Percentiles rank a stretch among this genome's conserved stretches.
These are phyloP conservation scores for Cercospora brassicicola DNA, from an alignment of 2,329 filamentous ascomycete genomes.

Conservation along the genomic window DNA sequence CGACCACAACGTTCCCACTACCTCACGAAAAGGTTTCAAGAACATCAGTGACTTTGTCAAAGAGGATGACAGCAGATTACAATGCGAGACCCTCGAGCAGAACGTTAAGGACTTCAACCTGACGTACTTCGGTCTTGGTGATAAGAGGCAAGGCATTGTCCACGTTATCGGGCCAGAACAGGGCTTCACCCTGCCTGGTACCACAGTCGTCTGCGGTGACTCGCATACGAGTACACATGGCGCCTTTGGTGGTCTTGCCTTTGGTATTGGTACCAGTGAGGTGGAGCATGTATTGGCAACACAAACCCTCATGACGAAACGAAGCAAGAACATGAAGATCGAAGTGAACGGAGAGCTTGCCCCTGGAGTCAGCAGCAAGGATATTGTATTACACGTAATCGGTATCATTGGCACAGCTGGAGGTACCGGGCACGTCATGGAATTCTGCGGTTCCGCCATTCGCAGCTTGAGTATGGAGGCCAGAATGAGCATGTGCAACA, in stretches of 20 bases:
- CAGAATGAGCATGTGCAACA: slow-evolving; percentile 99
- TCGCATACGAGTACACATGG: slow-evolving; percentile 98
- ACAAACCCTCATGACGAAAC: slow-evolving; percentile 88
- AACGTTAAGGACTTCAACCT: slow-evolving; percentile 96
- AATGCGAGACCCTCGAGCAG: slow-evolving; percentile 94
- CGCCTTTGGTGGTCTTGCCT: slow-evolving; percentile 90
- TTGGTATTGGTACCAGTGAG: slow-evolving; percentile 96
- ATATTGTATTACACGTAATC: slow-evolving; percentile 89
- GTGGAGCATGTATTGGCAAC: slow-evolving; percentile 98
- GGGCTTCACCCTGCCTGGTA: slow-evolving; percentile 95
- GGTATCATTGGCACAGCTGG: slow-evolving; percentile 92
- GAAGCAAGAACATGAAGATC: slow-evolving; percentile 98
- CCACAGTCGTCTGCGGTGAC: slow-evolving; percentile 96
- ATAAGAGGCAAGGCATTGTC: slow-evolving; percentile 96
- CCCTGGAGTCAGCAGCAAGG: slow-evolving; percentile 92
- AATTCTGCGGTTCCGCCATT: slow-evolving; percentile 95
- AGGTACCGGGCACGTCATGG: slow-evolving; percentile 90
- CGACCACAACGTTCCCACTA: slow-evolving; percentile 95
- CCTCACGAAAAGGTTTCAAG: slow-evolving; percentile 87
- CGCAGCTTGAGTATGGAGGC: slow-evolving; percentile 89
- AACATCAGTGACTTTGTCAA: slow-evolving; percentile 92
- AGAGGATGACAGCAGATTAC: slow-evolving; percentile 86
- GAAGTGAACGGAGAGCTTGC: slow-evolving; percentile 88
- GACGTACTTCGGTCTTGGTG: slow-evolving; percentile 94
- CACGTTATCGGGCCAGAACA: slow-evolving; percentile 98